Base-by-base conservation (phyloP, 352 stramenopile genomes). In the Lagenidium sp. region DNA sequence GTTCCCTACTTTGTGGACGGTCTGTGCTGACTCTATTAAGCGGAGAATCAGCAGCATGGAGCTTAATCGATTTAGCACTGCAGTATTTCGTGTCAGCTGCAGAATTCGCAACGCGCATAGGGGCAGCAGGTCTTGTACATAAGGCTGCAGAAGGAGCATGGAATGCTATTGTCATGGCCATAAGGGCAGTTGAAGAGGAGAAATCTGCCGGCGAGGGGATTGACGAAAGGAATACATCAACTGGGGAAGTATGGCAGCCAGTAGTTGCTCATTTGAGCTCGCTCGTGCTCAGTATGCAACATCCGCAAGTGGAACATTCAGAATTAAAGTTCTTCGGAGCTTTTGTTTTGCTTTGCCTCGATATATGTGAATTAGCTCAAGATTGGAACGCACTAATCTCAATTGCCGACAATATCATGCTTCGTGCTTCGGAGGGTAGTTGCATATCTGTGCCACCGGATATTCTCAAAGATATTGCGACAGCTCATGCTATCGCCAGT, bases 121-220 rank as follows among this genome's bases (percentile, higher is more conserved):
- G 47, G 5, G 46, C 60, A 0, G 23, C 44, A 0, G 18, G 41
- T 2, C 21, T 93, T 0, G 45, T 79, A 13, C 32, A 60, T 25
- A 77, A 76, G 45, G 67, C 74, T 0, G 69, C 68, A 7, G 61
- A 85, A 59, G 50, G 83, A 2, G 55, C 89, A 1, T 97, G 85
- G 87, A 96, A 96, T 36, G 65, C 68, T 3, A 59, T 60, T 2
- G 50, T 88, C 12, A 63, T 48, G 3, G 57, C 29, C 13, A 60
- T 76, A 30, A 23, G 13, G 8, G 47, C 53, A 13, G 42, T 62
- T 1, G 47, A 62, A 23, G 43, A 28, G 1, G 53, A 62, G 25
- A 12, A 43, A 22, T 41, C 53, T 4, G 2, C 41, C 3, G 53
- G 47, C 2, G 53, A 62, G 24, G 36, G 7, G 6, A 39, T 21